These are phyloP conservation scores for Porcisia hertigi DNA, from an alignment of 208 protist species.

Conservation along the genomic window DNA sequence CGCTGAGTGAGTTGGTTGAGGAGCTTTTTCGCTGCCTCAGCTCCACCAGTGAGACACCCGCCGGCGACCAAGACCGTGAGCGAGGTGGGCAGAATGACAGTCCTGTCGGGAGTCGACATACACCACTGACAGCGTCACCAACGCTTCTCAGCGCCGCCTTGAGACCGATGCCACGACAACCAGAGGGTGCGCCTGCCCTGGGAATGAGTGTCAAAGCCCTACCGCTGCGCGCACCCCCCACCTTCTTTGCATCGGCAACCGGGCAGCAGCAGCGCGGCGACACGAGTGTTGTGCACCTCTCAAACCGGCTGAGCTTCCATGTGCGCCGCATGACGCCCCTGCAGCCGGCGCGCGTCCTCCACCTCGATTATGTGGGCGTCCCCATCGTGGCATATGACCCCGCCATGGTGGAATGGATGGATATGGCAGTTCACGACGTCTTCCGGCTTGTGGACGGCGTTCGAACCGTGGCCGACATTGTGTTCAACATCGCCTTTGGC, in stretches of 20 bases:
- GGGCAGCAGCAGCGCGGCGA: conserved; percentile 22
- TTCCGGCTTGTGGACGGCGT: conserved; percentile 65
- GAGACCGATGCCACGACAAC: background rate
- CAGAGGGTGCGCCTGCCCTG: background rate
- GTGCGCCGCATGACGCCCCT: conserved; percentile 61
- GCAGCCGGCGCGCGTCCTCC: conserved; percentile 37
- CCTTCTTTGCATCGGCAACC: background rate
- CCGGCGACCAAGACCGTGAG: conserved; percentile 1
- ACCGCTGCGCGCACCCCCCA: background rate
- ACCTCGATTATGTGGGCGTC: conserved; percentile 62
- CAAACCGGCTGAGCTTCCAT: conserved; percentile 55
- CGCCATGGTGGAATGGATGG: conserved; percentile 56
- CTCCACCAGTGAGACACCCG: conserved; percentile 13
- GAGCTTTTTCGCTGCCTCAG: conserved; percentile 50
- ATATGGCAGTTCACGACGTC: conserved; percentile 66
- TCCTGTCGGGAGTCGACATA: background rate
- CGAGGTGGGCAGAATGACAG: background rate
- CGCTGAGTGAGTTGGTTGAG: conserved; percentile 63
- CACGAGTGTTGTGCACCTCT: conserved; percentile 46
- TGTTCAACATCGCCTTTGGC: conserved; percentile 53
- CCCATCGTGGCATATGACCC: conserved; percentile 44
- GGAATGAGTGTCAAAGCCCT: background rate
- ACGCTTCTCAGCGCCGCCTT: background rate
- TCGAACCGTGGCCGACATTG: conserved; percentile 66
- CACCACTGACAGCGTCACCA: conserved; percentile 13